Evolutionary conservation across 2,329 filamentous ascomycete genomes (phyloP), one percentile per base, ranked within the genome.

Genomic region (Xylaria sp.): DNA sequence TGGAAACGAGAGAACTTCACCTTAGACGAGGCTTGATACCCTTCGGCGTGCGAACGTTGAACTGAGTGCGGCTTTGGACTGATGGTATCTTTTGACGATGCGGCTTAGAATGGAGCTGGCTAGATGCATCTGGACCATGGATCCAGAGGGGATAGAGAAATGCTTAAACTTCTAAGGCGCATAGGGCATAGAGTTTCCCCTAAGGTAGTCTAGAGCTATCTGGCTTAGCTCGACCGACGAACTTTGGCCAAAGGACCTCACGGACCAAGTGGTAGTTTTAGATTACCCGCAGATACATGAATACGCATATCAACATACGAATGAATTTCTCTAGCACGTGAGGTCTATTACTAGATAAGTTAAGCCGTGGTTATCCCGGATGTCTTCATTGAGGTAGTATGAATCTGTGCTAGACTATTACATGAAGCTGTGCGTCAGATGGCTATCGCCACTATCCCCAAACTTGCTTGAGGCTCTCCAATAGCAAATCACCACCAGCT

Each of bases 141-240:
- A 18, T 18, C 15, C 18, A 55, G 25, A 48, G 28, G 6, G 52
- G 28, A 3, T 12, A 20, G 31, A 15, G 46, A 13, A 43, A 31
- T 46, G 8, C 23, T 13, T 15, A 43, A 58, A n/a, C 3, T 46
- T 15, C 15, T 31, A 39, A 46, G 39, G 39, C 56, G 39, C 39
- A 46, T 31, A n/a, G 33, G 33, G 33, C 33, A 36, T 36, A 28
- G 23, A 13, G 10, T n/a, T 28, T 20, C 39, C 18, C 13, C 36
- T 43, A n/a, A n/a, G 56, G 25, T 12, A 58, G 56, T 46, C 39
- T 58, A 46, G 39, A 58, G 39, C 25, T 31, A 15, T 23, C 56
- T 46, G 56, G 56, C n/a, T 58, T 46, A 31, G 39, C 13, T 43
- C 20, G 36, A 1, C 15, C 15, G 15, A 46, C 41, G 18, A n/a